Percentiles rank a stretch among this genome's conserved stretches.
phyloP scores from a whole-genome alignment of 2,329 filamentous ascomycete genomes.

The Raffaelea albimanens region DNA sequence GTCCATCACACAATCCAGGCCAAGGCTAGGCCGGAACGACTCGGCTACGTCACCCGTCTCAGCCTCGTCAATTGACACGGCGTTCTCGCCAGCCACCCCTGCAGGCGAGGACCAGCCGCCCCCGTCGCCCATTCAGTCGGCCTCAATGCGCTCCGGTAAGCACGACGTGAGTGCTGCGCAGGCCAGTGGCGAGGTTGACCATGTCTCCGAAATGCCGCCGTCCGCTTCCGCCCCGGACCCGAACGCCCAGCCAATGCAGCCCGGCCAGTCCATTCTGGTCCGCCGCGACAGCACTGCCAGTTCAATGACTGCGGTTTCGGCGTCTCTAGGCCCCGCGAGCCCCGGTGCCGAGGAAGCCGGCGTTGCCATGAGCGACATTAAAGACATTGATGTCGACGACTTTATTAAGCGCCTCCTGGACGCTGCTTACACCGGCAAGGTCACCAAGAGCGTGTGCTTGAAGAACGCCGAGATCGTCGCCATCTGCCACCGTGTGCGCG shows the following conservation, averaged over 20 bases:
- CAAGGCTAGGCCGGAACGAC: slow-evolving; percentile 37
- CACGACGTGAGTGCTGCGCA: slow-evolving; percentile 75
- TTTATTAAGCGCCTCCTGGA: slow-evolving; percentile 93
- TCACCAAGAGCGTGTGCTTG: slow-evolving; percentile 92
- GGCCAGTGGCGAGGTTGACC: slow-evolving; percentile 81
- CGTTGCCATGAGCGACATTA: slow-evolving; percentile 83
- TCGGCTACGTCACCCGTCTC: slow-evolving; percentile 29
- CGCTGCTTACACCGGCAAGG: slow-evolving; percentile 90
- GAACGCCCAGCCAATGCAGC: slow-evolving; percentile 52
- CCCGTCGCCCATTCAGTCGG: slow-evolving; percentile 79
- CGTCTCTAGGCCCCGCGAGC: slow-evolving; percentile 18
- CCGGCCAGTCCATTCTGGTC: slow-evolving; percentile 83
- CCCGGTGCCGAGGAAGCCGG: slow-evolving; percentile 19
- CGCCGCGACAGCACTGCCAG: slow-evolving; percentile 66
- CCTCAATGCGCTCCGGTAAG: slow-evolving; percentile 61
- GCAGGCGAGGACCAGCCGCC: slow-evolving; percentile 50
- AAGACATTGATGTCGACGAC: slow-evolving; percentile 89
- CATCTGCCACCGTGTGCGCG: slow-evolving; percentile 80
- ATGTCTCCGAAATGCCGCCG: slow-evolving; percentile 85
- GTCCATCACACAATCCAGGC: slow-evolving; percentile 18
- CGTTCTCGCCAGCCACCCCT: slow-evolving; percentile 30
- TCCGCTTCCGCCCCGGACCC: slow-evolving; percentile 45
- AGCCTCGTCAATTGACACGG: slow-evolving; percentile 29
- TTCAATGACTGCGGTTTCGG: slow-evolving; percentile 24
- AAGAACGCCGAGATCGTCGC: slow-evolving; percentile 97